phyloP scores from a whole-genome alignment of 495 filamentous ascomycete genomes.

The Penicillium bovifimosum region DNA sequence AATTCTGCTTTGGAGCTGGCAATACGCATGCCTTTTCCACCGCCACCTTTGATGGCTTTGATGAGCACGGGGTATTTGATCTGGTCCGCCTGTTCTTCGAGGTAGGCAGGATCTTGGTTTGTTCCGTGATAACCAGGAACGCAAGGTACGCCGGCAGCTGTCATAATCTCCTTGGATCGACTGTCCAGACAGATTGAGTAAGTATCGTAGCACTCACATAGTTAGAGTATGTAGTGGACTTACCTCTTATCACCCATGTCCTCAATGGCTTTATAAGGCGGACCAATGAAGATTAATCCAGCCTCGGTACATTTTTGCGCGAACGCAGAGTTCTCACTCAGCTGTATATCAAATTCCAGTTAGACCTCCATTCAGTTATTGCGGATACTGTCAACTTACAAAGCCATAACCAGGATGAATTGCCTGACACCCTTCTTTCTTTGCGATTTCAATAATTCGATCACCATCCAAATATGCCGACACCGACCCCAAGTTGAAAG shows the following conservation, averaged over 20 bases:
- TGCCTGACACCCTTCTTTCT: slow-evolving; percentile 75
- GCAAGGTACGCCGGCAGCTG: slow-evolving; percentile 83
- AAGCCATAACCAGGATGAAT: slow-evolving; percentile 98
- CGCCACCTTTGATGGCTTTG: slow-evolving; percentile 95
- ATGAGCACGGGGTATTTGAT: slow-evolving; percentile 91
- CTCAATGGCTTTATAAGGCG: slow-evolving; percentile 86
- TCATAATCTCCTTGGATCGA: slow-evolving; percentile 92
- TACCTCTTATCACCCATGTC: slow-evolving; percentile 96
- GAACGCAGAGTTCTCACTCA: slow-evolving; percentile 89
- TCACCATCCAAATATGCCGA: slow-evolving; percentile 89
- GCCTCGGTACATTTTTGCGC: slow-evolving; percentile 84
- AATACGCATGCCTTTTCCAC: slow-evolving; percentile 99
- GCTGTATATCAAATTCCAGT: slow-evolving; percentile 21
- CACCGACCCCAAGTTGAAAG: slow-evolving; percentile 74
- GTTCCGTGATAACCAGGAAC: slow-evolving; percentile 92
- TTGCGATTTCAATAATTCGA: slow-evolving; percentile 81
- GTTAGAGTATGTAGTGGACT: neutral
- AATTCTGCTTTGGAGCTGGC: slow-evolving; percentile 71
- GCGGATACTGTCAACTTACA: slow-evolving; percentile 39
- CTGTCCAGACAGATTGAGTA: slow-evolving; percentile 29
- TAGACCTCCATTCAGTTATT: neutral
- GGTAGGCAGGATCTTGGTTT: slow-evolving; percentile 69
- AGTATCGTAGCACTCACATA: neutral
- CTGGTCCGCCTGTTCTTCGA: slow-evolving; percentile 68
- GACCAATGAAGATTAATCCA: slow-evolving; percentile 90